Evolutionary conservation across 305 asterid genomes (phyloP).

Genomic region (Lippia alba): DNA sequence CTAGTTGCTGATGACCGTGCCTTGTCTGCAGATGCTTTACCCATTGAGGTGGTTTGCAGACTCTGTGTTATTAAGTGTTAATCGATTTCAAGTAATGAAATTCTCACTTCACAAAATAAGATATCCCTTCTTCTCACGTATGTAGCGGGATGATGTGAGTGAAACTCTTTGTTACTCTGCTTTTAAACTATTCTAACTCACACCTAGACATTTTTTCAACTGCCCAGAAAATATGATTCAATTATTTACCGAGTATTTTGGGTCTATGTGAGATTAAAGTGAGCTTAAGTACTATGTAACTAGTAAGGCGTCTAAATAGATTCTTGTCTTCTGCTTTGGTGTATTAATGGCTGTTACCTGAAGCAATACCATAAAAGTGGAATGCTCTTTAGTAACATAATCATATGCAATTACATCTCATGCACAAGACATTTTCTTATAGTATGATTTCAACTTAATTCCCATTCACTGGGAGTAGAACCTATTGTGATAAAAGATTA

Average conservation of each 20-base stretch:
- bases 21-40: conserved; percentile 96
- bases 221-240: conserved; percentile 14
- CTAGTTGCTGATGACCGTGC: conserved; percentile 95
- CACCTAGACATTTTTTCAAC: conserved; percentile 1
- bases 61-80: conserved; percentile 30
- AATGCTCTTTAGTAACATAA: conserved; percentile 20
- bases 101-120: conserved; percentile 22
- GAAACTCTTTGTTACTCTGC: conserved; percentile 29
- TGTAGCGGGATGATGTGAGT: conserved; percentile 17
- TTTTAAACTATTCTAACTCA: conserved; percentile 27
- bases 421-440: conserved; percentile 1
- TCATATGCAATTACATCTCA: conserved; percentile 4
- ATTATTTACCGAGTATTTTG: conserved; percentile 30
- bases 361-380: conserved; percentile 22
- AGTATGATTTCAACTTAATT: conserved; percentile 5
- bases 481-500: conserved; percentile 17
- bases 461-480: conserved; percentile 18
- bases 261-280: conserved; percentile 18
- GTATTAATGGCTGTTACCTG: conserved; percentile 29
- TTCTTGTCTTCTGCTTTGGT: conserved; percentile 29
- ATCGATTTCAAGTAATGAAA: conserved; percentile 33
- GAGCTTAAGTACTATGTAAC: neutral
- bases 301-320: conserved; percentile 9
- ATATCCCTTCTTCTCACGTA: neutral
- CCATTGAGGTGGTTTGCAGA: conserved; percentile 74